Conservation (phyloP, 441 rosid genomes). For the Bocquillonia castaneifolia region DNA sequence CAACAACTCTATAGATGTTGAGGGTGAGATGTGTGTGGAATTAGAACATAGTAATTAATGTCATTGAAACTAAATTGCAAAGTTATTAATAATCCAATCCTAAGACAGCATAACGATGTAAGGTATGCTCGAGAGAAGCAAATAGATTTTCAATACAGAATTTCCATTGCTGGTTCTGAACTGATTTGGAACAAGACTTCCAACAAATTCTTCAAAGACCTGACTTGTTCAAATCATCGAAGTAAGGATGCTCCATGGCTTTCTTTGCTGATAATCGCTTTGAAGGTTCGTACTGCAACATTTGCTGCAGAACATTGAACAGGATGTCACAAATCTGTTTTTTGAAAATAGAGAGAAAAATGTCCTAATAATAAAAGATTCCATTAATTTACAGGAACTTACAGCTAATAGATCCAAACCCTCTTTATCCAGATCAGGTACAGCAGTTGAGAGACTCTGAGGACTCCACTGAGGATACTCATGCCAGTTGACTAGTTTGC, state of each 20-base stretch:
- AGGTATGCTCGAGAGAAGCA: conserved; percentile 43
- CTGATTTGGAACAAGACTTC: background rate
- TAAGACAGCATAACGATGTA: background rate
- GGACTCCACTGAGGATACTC: conserved; percentile 96
- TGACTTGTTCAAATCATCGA: conserved; percentile 59
- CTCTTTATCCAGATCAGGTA: conserved; percentile 57
- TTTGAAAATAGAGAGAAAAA: background rate
- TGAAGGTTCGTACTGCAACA: conserved; percentile 85
- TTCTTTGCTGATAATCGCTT: conserved; percentile 88
- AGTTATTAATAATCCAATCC: background rate
- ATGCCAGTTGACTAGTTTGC: conserved; percentile 85
- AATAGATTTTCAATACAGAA: conserved; percentile 15
- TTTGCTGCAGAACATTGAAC: conserved; percentile 50
- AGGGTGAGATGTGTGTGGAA: background rate
- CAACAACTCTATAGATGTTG: background rate
- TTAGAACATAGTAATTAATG: background rate
- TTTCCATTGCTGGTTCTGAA: background rate
- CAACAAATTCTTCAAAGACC: conserved; percentile 35
- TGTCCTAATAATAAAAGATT: background rate
- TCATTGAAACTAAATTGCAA: background rate
- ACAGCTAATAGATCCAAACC: conserved; percentile 77
- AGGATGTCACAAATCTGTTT: background rate
- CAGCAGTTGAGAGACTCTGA: conserved; percentile 53
- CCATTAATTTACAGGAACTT: conserved; percentile 26
- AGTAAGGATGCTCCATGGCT: conserved; percentile 97